These are phyloP conservation scores for Amanita jacksonii DNA, from an alignment of 768 basidiomycete species.

Conservation along the genomic window DNA sequence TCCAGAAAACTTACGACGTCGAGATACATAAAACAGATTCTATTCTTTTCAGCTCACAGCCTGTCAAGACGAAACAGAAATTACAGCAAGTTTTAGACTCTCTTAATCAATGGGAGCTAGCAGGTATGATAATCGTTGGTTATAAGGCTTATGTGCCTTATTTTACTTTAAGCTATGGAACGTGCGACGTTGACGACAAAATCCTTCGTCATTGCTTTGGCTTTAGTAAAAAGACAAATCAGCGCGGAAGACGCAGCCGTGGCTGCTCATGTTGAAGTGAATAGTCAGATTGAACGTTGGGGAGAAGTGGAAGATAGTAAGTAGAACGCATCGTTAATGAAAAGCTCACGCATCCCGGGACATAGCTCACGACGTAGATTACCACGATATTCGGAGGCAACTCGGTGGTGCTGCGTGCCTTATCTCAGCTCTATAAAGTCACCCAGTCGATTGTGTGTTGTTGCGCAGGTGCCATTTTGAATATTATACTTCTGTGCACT, in stretches of 20 bases:
- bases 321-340: conserved; percentile 23
- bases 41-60: conserved; percentile 61
- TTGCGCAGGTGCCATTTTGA: too few species aligned
- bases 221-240: conserved; percentile 67
- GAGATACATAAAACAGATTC: conserved; percentile 64
- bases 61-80: conserved; percentile 54
- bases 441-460: too few species aligned
- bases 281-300: conserved; percentile 94
- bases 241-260: conserved; percentile 78
- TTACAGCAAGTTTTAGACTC: conserved; percentile 45
- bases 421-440: conserved; percentile 29
- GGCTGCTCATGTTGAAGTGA: conserved; percentile 86
- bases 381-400: conserved; percentile 84
- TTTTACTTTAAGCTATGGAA: conserved; percentile 61
- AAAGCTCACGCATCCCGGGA: background rate
- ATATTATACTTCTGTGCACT: too few species aligned
- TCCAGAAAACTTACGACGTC: conserved; percentile 51
- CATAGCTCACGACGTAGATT: conserved; percentile 95
- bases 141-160: background rate
- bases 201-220: conserved; percentile 82
- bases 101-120: conserved; percentile 81
- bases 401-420: conserved; percentile 73
- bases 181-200: conserved; percentile 84
- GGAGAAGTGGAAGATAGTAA: conserved; percentile 99
- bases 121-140: conserved; percentile 43